Evolutionary conservation across 768 basidiomycete genomes (phyloP).

Genomic region (Hydnomerulius pinastri): DNA sequence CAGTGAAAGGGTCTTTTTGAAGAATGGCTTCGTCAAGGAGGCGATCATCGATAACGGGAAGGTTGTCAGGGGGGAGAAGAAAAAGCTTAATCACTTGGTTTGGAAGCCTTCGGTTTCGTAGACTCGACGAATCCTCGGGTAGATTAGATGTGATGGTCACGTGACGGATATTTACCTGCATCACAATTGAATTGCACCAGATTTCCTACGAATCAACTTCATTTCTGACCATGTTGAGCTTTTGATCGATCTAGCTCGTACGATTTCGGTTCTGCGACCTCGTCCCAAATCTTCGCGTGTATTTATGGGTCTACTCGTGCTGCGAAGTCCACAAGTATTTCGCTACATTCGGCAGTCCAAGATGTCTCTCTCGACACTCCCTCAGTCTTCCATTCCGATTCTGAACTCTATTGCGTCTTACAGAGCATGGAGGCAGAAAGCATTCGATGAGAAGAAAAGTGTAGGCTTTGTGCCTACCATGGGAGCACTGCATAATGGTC

Average conservation of each 20-base stretch:
- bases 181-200: no score
- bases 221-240: not conserved
- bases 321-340: slow-evolving; percentile 5
- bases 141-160: no score
- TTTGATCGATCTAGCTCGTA: not conserved
- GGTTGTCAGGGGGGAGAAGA: slow-evolving; percentile 35
- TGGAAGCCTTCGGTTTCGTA: slow-evolving; percentile 19
- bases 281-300: not conserved
- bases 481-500: slow-evolving; percentile 95
- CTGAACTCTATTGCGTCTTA: slow-evolving; percentile 63
- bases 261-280: not conserved
- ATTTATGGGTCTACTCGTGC: slow-evolving; percentile 12
- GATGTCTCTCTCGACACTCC: slow-evolving; percentile 25
- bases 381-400: slow-evolving; percentile 41
- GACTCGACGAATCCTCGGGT: not conserved
- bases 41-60: slow-evolving; percentile 38
- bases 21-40: slow-evolving; percentile 52
- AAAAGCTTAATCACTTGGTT: slow-evolving; percentile 34
- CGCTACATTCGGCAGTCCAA: not conserved
- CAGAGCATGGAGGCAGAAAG: slow-evolving; percentile 73
- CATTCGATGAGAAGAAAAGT: slow-evolving; percentile 55
- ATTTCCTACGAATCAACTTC: no score
- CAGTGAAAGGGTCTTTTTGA: slow-evolving; percentile 60
- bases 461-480: slow-evolving; percentile 98
- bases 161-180: no score